A percentile compares a stretch with the other conserved stretches of the same genome.
These are phyloP conservation scores for Paraphoma chrysanthemicola DNA, from an alignment of 2,329 filamentous ascomycete species.

Conservation along the genomic window DNA sequence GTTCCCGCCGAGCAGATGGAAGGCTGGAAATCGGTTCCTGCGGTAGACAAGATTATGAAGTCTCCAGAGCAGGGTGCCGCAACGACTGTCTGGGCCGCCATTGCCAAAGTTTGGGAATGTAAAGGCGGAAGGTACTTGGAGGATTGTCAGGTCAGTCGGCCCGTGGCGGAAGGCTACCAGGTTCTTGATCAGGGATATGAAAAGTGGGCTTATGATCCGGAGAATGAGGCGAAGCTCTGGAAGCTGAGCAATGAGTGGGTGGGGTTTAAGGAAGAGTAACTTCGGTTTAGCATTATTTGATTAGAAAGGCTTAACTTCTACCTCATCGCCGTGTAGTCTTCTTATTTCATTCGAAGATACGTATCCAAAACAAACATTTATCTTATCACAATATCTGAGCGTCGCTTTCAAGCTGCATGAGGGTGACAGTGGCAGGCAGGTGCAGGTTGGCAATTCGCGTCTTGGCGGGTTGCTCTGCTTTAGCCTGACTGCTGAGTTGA, in stretches of 20 bases:
- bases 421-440: too few species aligned
- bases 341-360: too few species aligned
- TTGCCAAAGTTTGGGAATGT: slow-evolving; percentile 42
- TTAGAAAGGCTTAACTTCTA: too few species aligned
- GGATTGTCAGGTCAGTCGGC: slow-evolving; percentile 31
- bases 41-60: slow-evolving; percentile 26
- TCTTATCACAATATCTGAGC: too few species aligned
- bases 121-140: slow-evolving; percentile 45
- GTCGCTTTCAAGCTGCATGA: too few species aligned
- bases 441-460: too few species aligned
- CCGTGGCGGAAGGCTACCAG: slow-evolving; percentile 2
- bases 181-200: slow-evolving; percentile 16
- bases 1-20: slow-evolving; percentile 1
- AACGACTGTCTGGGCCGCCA: slow-evolving; percentile 46
- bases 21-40: slow-evolving; percentile 16
- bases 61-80: slow-evolving; percentile 49
- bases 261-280: slow-evolving; percentile 55
- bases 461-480: too few species aligned
- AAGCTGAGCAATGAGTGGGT: slow-evolving; percentile 52
- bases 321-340: too few species aligned
- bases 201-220: slow-evolving; percentile 32
- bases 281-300: neutral
- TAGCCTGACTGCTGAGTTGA: too few species aligned
- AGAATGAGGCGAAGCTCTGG: slow-evolving; percentile 43
- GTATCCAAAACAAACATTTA: too few species aligned